Evolutionary conservation across 2,329 filamentous ascomycete species (phyloP).

Genomic region (Nemania sp.): DNA sequence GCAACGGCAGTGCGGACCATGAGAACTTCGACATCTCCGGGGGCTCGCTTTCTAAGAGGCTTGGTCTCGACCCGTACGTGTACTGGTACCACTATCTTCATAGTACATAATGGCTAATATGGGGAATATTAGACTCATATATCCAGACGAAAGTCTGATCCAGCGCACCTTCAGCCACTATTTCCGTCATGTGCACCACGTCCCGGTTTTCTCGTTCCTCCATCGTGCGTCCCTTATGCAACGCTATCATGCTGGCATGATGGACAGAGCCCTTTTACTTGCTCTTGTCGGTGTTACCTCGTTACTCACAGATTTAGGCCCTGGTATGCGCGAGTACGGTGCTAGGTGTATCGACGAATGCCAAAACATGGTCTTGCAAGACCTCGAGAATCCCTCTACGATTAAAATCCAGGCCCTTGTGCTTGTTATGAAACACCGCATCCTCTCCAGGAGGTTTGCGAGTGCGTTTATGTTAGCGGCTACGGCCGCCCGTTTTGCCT

Average conservation of each 20-base stretch:
- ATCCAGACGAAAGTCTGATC: constrained; percentile 60
- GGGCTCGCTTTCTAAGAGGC: constrained; percentile 36
- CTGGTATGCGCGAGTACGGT: constrained; percentile 64
- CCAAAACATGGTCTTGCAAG: constrained; percentile 63
- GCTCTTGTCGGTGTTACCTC: constrained; percentile 68
- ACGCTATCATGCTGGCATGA: constrained; percentile 67
- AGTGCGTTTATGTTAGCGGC: constrained; percentile 62
- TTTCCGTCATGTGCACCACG: constrained; percentile 70
- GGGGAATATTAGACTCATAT: constrained; percentile 57
- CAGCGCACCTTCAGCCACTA: constrained; percentile 67
- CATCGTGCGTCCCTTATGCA: constrained; percentile 71
- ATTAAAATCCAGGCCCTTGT: constrained; percentile 64
- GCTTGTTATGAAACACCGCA: constrained; percentile 61
- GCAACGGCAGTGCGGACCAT: constrained; percentile 46
- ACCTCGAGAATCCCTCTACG: constrained; percentile 67
- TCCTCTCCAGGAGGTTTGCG: constrained; percentile 59
- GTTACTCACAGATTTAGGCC: constrained; percentile 66
- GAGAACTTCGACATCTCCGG: constrained; percentile 41
- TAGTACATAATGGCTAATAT: constrained; percentile 41
- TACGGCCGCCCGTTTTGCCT: constrained; percentile 60
- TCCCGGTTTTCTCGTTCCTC: constrained; percentile 69
- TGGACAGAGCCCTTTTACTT: constrained; percentile 66
- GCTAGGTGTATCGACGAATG: constrained; percentile 67
- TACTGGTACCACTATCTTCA: constrained; percentile 35
- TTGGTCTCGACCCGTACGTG: constrained; percentile 46